Evolutionary conservation across 1,284 basidiomycete genomes (phyloP).

Genomic region (Malassezia nana): DNA sequence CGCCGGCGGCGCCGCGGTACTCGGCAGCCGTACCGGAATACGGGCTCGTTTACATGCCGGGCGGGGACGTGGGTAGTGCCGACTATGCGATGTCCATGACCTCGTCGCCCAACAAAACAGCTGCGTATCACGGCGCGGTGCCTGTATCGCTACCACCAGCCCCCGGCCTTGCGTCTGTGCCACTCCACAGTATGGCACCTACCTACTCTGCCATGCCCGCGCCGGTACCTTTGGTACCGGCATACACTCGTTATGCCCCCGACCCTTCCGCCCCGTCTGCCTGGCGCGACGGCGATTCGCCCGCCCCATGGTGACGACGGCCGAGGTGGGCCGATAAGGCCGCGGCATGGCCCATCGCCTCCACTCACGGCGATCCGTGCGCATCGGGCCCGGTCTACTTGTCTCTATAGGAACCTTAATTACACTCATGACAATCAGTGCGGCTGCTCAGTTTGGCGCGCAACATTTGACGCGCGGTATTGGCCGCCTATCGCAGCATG

Average conservation of each 20-base stretch:
- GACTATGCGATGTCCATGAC: slow-evolving; percentile 1
- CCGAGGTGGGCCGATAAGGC: too few species aligned
- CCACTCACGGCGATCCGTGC: too few species aligned
- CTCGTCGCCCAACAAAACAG: slow-evolving; percentile 1
- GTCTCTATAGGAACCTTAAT: not conserved
- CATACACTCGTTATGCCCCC: not conserved
- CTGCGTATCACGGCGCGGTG: not conserved
- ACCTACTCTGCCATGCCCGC: not conserved
- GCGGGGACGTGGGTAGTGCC: not conserved
- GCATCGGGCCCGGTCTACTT: not conserved
- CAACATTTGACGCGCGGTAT: slow-evolving; percentile 41
- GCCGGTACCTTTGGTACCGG: not conserved
- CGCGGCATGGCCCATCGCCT: too few species aligned
- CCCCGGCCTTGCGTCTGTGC: not conserved
- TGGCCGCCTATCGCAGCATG: slow-evolving; percentile 34
- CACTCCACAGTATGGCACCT: not conserved
- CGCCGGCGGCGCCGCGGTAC: not conserved
- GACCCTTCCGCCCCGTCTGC: not conserved
- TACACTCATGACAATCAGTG: not conserved
- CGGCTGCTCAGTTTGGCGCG: slow-evolving; percentile 22
- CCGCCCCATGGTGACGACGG: not conserved
- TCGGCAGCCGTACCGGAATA: not conserved
- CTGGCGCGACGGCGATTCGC: not conserved
- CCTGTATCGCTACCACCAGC: not conserved
- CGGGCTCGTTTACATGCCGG: slow-evolving; percentile 4